phyloP scores from a whole-genome alignment of 2,329 filamentous ascomycete genomes.

The Fusarium cicatricum region DNA sequence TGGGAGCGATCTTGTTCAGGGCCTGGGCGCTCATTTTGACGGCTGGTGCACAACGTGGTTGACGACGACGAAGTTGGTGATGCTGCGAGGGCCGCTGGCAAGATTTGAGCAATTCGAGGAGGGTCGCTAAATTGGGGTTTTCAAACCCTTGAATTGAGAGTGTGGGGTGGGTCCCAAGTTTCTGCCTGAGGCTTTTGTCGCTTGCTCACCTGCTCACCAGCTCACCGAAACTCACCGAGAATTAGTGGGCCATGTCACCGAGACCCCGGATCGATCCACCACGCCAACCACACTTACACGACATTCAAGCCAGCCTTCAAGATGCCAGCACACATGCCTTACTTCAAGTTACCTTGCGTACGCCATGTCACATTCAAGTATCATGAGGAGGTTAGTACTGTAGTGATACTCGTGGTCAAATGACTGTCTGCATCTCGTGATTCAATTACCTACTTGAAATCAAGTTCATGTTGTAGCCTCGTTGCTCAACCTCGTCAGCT shows the following conservation, averaged over 20 bases:
- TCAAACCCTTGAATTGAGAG: constrained; percentile 46
- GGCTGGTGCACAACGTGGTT: constrained; percentile 50
- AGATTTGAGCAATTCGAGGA: constrained; percentile 45
- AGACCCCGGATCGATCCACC: not conserved
- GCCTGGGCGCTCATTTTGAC: constrained; percentile 72
- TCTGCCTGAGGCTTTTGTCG: constrained; percentile 24
- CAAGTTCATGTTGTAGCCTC: not conserved
- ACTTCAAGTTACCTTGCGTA: not conserved
- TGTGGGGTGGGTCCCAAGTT: not conserved
- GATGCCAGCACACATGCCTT: not conserved
- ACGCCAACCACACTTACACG: too few species aligned
- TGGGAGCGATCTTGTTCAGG: constrained; percentile 97
- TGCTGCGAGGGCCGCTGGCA: constrained; percentile 34
- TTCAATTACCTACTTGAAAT: too few species aligned
- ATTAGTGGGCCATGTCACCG: not conserved
- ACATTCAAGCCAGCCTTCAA: too few species aligned
- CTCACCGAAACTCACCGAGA: constrained; percentile 8
- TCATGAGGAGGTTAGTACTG: too few species aligned
- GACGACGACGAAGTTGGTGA: constrained; percentile 40
- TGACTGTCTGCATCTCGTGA: too few species aligned
- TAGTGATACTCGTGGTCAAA: not conserved
- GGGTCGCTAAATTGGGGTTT: constrained; percentile 54
- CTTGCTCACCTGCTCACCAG: too few species aligned
- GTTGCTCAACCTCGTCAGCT: constrained; percentile 1
- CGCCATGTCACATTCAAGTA: not conserved